A percentile compares a stretch with the other conserved stretches of the same genome.
phyloP scores from a whole-genome alignment of 306 rosid genomes.

The Castanopsis chinensis region DNA sequence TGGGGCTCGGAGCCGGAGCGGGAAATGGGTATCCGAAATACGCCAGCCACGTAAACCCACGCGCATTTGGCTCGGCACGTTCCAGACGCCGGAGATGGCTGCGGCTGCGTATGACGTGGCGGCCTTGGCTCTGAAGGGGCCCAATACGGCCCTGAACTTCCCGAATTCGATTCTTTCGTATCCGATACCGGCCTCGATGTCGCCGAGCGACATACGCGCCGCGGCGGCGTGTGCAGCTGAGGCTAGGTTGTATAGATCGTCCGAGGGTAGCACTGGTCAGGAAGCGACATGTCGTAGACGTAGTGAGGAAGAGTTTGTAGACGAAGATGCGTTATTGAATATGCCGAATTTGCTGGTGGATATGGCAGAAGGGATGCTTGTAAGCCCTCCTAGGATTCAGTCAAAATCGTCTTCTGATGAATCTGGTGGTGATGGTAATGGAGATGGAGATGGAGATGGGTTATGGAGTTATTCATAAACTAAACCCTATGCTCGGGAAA shows the following conservation, averaged over 20 bases:
- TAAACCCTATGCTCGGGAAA: too few species aligned
- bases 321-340: constrained; percentile 49
- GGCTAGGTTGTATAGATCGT: constrained; percentile 16
- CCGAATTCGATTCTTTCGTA: constrained; percentile 48
- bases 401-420: constrained; percentile 35
- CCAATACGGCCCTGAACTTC: constrained; percentile 64
- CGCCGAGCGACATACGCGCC: constrained; percentile 58
- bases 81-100: constrained; percentile 78
- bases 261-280: not conserved
- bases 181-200: constrained; percentile 72
- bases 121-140: constrained; percentile 81
- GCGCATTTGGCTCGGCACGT: constrained; percentile 95
- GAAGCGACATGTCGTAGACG: not conserved
- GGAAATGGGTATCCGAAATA: constrained; percentile 97
- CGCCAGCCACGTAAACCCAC: constrained; percentile 85
- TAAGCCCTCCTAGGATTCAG: constrained; percentile 53
- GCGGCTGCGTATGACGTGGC: constrained; percentile 97
- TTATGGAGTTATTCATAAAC: constrained; percentile 41
- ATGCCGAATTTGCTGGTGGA: constrained; percentile 55
- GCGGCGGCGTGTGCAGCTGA: constrained; percentile 85
- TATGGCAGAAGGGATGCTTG: constrained; percentile 64
- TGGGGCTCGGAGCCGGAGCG: constrained; percentile 71
- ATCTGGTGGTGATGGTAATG: constrained; percentile 6
- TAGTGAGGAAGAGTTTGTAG: constrained; percentile 32
- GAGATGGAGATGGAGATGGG: constrained; percentile 37